Evolutionary conservation across 2,329 filamentous ascomycete species (phyloP).

Genomic region (Pyrenophora seminiperda): DNA sequence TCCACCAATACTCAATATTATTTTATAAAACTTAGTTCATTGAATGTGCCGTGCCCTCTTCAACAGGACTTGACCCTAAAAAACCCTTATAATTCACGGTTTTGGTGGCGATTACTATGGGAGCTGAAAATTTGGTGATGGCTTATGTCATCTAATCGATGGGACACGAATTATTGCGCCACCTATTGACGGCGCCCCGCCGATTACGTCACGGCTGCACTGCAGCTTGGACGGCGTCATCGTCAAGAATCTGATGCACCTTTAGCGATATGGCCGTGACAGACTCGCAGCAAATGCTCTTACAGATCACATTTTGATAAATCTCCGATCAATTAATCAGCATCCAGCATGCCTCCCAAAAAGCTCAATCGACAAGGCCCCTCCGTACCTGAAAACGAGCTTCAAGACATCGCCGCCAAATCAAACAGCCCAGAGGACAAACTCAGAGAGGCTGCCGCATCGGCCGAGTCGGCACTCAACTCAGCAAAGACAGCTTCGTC

Average conservation of each 20-base stretch:
- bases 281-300: background rate
- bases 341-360: conserved; percentile 17
- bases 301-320: background rate
- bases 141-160: too few species aligned
- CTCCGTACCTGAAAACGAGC: conserved; percentile 21
- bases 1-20: too few species aligned
- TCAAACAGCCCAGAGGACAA: conserved; percentile 29
- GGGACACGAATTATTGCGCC: too few species aligned
- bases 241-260: background rate
- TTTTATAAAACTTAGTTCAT: too few species aligned
- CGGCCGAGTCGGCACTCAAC: conserved; percentile 38
- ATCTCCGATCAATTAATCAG: background rate
- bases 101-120: too few species aligned
- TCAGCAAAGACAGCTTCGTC: conserved; percentile 37
- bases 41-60: too few species aligned
- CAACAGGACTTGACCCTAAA: too few species aligned
- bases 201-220: conserved; percentile 26
- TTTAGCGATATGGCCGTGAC: conserved; percentile 1
- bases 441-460: conserved; percentile 37
- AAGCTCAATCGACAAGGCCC: conserved; percentile 18
- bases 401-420: conserved; percentile 28
- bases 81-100: too few species aligned
- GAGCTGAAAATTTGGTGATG: too few species aligned
- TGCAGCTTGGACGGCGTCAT: conserved; percentile 2
- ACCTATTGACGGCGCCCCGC: too few species aligned